Evolutionary conservation across 176 grass and related monocot species (phyloP), one percentile per base, ranked within the genome.

Genomic region (Rhipidocladum racemiflorum): DNA sequence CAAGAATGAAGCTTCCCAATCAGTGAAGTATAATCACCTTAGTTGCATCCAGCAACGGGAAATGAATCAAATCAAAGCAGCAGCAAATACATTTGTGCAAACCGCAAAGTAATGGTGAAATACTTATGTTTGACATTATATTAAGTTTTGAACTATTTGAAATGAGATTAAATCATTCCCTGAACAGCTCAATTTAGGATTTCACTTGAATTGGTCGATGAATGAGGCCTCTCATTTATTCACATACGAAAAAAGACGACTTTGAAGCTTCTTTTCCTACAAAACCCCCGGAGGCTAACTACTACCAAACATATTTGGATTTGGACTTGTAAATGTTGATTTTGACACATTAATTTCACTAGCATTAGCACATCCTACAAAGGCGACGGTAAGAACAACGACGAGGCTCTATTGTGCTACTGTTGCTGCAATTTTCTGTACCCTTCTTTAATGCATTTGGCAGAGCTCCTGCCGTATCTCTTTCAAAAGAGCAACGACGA

Each of bases 351-450:
- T 27, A 4, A 9, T 4, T 68, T 21, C 44, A 70, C 35, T n/a
- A 17, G 4, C 20, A 68, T 9, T 20, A 54, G 23, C 8, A 12
- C 30, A 54, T 53, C 11, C 11, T 23, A 65, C 14, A 29, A 21
- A n/a, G 35, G 79, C 87, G 18, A 91, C 89, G 35, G 82, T 29
- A 23, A n/a, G n/a, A n/a, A n/a, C n/a, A n/a, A n/a, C n/a, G n/a
- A n/a, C n/a, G n/a, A n/a, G n/a, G n/a, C n/a, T n/a, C n/a, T n/a
- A n/a, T n/a, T n/a, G n/a, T n/a, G n/a, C n/a, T n/a, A n/a, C n/a
- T n/a, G n/a, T n/a, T n/a, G n/a, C n/a, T n/a, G n/a, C n/a, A n/a
- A n/a, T n/a, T n/a, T n/a, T n/a, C n/a, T n/a, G n/a, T n/a, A n/a
- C n/a, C n/a, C n/a, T n/a, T n/a, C n/a, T n/a, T n/a, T n/a, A n/a